phyloP scores from a whole-genome alignment of 495 filamentous ascomycete genomes.

The Neurospora discreta region DNA sequence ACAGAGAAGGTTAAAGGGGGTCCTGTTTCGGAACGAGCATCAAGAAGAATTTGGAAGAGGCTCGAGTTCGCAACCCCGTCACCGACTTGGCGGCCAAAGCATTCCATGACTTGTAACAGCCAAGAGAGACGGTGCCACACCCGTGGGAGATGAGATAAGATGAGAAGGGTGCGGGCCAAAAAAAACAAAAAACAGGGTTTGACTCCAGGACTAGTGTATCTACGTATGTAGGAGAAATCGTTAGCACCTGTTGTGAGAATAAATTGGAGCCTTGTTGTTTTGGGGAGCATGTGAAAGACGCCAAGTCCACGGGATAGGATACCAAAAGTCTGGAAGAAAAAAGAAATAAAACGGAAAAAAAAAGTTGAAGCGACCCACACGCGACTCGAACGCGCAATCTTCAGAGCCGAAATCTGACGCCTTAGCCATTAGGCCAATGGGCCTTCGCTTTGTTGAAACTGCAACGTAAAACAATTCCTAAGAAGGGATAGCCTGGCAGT shows the following conservation, averaged over 20 bases:
- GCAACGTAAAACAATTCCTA: background rate
- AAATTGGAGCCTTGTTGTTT: background rate
- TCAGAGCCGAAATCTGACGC: conserved; percentile 19
- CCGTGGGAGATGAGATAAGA: background rate
- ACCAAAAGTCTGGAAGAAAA: background rate
- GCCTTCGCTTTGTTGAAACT: conserved; percentile 3
- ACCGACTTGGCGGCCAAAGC: background rate
- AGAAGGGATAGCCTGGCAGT: background rate
- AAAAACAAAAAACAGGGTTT: too few relatives aligned
- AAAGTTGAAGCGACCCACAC: conserved; percentile 12
- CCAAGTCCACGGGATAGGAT: background rate
- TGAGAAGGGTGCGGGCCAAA: too few relatives aligned
- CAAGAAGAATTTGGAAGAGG: background rate
- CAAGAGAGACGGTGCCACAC: background rate
- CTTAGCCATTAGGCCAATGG: conserved; percentile 13
- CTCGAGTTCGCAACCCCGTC: background rate
- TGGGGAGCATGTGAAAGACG: background rate
- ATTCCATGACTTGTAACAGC: background rate
- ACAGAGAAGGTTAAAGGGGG: too few relatives aligned
- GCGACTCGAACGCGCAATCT: conserved; percentile 26
- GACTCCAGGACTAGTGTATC: too few relatives aligned
- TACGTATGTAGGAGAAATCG: too few relatives aligned
- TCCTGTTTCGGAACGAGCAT: background rate
- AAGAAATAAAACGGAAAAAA: too few relatives aligned
- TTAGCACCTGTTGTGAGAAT: background rate